Conservation (phyloP, 129 eudicot genomes). For the Pittosporum tobira region DNA sequence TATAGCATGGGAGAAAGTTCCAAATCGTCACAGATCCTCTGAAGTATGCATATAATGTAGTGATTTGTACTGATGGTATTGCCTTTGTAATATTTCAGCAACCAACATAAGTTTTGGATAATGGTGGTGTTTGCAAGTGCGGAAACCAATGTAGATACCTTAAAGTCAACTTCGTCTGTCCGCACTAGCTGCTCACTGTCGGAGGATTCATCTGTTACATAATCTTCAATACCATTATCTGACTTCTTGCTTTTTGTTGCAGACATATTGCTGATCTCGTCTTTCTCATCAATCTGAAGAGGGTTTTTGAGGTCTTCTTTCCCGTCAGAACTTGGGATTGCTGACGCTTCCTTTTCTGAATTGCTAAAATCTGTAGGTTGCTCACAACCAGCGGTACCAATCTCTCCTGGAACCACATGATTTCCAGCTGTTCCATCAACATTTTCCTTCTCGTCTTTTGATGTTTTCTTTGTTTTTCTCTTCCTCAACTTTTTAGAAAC, state of each 20-base stretch:
- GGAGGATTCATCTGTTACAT: constrained; percentile 54
- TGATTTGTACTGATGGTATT: constrained; percentile 77
- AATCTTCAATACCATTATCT: constrained; percentile 25
- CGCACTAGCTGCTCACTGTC: constrained; percentile 50
- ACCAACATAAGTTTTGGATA: constrained; percentile 77
- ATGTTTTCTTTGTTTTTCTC: constrained; percentile 43
- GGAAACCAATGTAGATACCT: constrained; percentile 59
- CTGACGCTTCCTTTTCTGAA: constrained; percentile 21
- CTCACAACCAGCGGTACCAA: constrained; percentile 28
- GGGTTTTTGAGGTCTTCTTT: constrained; percentile 19
- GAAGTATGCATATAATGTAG: constrained; percentile 58
- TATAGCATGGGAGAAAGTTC: constrained; percentile 97
- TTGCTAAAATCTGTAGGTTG: constrained; percentile 18
- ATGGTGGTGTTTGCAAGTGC: constrained; percentile 73
- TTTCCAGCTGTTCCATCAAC: constrained; percentile 28
- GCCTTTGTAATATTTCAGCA: constrained; percentile 77
- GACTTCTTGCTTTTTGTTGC: constrained; percentile 26
- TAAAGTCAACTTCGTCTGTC: constrained; percentile 83
- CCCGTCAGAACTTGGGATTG: constrained; percentile 19
- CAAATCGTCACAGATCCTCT: constrained; percentile 76
- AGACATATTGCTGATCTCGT: constrained; percentile 19
- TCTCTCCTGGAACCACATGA: constrained; percentile 26
- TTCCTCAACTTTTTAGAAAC: constrained; percentile 73
- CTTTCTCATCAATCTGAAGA: constrained; percentile 30
- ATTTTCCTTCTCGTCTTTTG: constrained; percentile 29